A percentile compares a stretch with the other conserved stretches of the same genome.
Conservation (phyloP, 2,329 filamentous ascomycete genomes). For the Trichoderma koningiopsis region DNA sequence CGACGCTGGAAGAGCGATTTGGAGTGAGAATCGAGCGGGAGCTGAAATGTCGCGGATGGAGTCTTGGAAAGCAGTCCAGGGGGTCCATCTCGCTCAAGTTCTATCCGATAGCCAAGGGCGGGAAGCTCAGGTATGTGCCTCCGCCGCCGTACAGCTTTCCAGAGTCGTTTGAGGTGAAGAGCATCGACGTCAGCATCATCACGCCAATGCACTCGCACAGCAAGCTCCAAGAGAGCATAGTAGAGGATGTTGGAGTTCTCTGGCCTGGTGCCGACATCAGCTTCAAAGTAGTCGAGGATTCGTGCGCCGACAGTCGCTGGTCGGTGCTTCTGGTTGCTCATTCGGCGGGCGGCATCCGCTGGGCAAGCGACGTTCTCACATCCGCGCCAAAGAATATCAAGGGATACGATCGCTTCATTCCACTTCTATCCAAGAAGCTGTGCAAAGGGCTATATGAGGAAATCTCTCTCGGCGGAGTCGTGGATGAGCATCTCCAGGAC, state of each 20-base stretch:
- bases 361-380: constrained; percentile 51
- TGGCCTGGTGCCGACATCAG: constrained; percentile 49
- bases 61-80: constrained; percentile 43
- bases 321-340: constrained; percentile 61
- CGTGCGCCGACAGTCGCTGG: constrained; percentile 52
- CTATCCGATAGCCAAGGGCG: constrained; percentile 38
- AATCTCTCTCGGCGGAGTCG: constrained; percentile 47
- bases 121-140: constrained; percentile 42
- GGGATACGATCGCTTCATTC: constrained; percentile 36
- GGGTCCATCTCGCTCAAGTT: constrained; percentile 51
- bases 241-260: constrained; percentile 42
- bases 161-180: constrained; percentile 42
- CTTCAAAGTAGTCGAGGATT: constrained; percentile 54
- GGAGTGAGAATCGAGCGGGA: constrained; percentile 49
- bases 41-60: constrained; percentile 55
- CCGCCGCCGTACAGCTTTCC: constrained; percentile 31
- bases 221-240: constrained; percentile 45
- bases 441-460: constrained; percentile 50
- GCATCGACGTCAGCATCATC: constrained; percentile 55
- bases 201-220: constrained; percentile 49
- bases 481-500: constrained; percentile 62
- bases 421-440: constrained; percentile 49
- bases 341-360: constrained; percentile 48
- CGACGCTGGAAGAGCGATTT: constrained; percentile 54
- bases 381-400: constrained; percentile 47